A percentile compares a stretch with the other conserved stretches of the same genome.
Conservation (phyloP, 441 rosid species). For the Jatropha podagrica region DNA sequence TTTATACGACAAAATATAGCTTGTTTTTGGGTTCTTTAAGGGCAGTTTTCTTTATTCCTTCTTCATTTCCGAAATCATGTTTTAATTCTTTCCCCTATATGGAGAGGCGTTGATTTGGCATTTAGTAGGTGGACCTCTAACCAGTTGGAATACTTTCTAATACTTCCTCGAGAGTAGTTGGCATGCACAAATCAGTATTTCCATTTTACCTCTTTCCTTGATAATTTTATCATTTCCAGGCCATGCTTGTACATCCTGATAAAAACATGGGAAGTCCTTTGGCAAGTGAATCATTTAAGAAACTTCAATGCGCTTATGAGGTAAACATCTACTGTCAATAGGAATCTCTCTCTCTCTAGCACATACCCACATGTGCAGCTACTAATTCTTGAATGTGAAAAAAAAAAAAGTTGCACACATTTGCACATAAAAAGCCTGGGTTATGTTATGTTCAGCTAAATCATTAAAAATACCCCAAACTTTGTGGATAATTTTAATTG, state of each 20-base stretch:
- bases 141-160: not conserved
- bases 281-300: conserved; percentile 98
- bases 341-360: not conserved
- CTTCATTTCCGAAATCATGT: not conserved
- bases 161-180: not conserved
- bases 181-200: not conserved
- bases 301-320: conserved; percentile 98
- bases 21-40: not conserved
- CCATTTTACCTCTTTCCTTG: not conserved
- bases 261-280: conserved; percentile 93
- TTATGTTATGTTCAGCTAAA: too few relatives aligned
- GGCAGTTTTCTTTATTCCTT: not conserved
- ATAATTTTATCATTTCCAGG: conserved; percentile 48
- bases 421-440: too few relatives aligned
- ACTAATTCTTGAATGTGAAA: conserved; percentile 4
- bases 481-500: too few relatives aligned
- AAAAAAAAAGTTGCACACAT: too few relatives aligned
- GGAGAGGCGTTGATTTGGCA: not conserved
- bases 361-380: conserved; percentile 4
- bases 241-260: conserved; percentile 99
- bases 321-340: conserved; percentile 35
- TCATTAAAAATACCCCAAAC: too few relatives aligned
- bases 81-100: not conserved
- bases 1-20: not conserved
- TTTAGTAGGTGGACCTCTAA: not conserved